phyloP scores from a whole-genome alignment of 345 rosid genomes.

The Carallia brachiata region DNA sequence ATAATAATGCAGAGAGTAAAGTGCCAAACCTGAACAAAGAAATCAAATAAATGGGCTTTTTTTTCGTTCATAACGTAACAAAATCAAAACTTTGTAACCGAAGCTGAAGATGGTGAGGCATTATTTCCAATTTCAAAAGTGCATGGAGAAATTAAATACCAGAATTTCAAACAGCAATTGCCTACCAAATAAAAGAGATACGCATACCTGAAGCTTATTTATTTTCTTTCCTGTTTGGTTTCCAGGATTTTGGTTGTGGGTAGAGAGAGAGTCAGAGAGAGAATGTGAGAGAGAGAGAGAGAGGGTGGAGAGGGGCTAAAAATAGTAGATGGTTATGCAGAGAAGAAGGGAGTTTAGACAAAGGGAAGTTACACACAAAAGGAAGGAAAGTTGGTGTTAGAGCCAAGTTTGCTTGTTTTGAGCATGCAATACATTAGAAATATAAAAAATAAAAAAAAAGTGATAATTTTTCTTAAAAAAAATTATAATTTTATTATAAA shows the following conservation, averaged over 20 bases:
- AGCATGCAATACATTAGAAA: neutral
- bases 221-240: neutral
- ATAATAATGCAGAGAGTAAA: neutral
- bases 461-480: too few relatives aligned
- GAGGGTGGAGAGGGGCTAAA: constrained; percentile 23
- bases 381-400: constrained; percentile 15
- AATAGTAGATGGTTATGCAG: constrained; percentile 25
- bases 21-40: neutral
- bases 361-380: constrained; percentile 28
- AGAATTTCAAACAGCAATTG: neutral
- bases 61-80: neutral
- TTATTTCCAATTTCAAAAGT: neutral
- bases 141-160: neutral
- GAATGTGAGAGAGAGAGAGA: neutral
- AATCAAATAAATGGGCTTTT: neutral
- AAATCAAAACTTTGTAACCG: neutral
- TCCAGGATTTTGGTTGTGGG: neutral
- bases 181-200: neutral
- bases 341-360: neutral
- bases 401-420: neutral
- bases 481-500: too few relatives aligned
- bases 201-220: neutral
- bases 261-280: constrained; percentile 7
- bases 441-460: neutral
- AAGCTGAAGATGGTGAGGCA: neutral